Percentiles rank a stretch among this genome's conserved stretches.
Conservation (phyloP, 805 yeast genomes). For the Saccharomycopsis lassenensis region DNA sequence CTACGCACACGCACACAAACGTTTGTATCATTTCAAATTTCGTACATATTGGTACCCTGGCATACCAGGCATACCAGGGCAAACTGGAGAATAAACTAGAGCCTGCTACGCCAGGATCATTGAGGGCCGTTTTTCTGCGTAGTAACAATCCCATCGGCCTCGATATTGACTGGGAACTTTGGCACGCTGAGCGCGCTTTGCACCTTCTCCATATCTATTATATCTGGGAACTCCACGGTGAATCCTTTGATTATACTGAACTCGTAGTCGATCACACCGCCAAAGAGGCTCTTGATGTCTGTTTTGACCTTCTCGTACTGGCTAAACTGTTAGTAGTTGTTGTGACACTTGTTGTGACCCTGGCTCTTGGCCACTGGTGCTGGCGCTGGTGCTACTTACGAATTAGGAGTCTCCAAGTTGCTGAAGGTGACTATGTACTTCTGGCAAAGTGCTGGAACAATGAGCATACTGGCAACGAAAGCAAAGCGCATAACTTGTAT, state of each 20-base stretch:
- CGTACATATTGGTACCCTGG: no score
- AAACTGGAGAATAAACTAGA: no score
- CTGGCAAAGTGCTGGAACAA: slow-evolving; percentile 5
- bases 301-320: slow-evolving; percentile 13
- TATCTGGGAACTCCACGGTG: slow-evolving; percentile 8
- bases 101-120: no score
- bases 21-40: no score
- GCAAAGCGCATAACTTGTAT: background rate
- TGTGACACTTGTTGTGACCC: background rate
- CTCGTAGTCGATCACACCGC: slow-evolving; percentile 12
- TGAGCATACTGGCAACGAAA: background rate
- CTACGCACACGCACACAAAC: no score
- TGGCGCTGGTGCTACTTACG: slow-evolving; percentile 7
- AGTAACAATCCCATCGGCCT: slow-evolving; percentile 9
- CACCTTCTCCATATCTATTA: background rate
- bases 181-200: background rate
- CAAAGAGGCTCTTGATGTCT: slow-evolving; percentile 3
- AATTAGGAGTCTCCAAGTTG: slow-evolving; percentile 11
- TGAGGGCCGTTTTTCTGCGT: background rate
- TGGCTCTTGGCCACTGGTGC: background rate
- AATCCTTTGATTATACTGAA: slow-evolving; percentile 15
- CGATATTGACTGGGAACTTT: slow-evolving; percentile 12
- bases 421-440: slow-evolving; percentile 12
- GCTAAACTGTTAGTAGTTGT: slow-evolving; percentile 5
- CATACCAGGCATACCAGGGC: no score